Conservation (phyloP, 1,139 yeast species). For the Schwanniomyces etchellsii region DNA sequence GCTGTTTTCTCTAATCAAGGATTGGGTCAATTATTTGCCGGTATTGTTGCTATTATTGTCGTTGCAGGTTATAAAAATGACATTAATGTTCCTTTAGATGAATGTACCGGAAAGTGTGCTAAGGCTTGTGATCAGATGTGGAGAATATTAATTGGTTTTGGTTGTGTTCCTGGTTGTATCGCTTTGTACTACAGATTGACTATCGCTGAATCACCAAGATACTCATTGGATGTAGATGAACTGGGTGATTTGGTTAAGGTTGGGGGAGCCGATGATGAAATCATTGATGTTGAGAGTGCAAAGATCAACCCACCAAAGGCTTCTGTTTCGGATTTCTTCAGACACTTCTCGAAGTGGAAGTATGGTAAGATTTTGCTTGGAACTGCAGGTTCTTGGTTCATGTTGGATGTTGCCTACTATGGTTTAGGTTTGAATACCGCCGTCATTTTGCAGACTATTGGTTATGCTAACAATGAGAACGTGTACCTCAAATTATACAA, state of each 20-base stretch:
- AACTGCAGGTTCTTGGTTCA: slow-evolving; percentile 96
- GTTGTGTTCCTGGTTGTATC: slow-evolving; percentile 79
- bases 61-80: slow-evolving; percentile 67
- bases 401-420: slow-evolving; percentile 92
- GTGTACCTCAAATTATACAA: slow-evolving; percentile 64
- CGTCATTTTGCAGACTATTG: slow-evolving; percentile 76
- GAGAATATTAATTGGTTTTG: slow-evolving; percentile 84
- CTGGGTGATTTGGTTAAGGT: slow-evolving; percentile 55
- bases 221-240: slow-evolving; percentile 65
- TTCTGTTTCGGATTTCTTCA: slow-evolving; percentile 52
- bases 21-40: slow-evolving; percentile 85
- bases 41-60: slow-evolving; percentile 68
- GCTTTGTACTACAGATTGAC: slow-evolving; percentile 88
- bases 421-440: slow-evolving; percentile 82
- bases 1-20: slow-evolving; percentile 93
- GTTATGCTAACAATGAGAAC: slow-evolving; percentile 55
- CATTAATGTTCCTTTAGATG: slow-evolving; percentile 45
- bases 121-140: slow-evolving; percentile 89
- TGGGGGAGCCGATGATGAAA: slow-evolving; percentile 41
- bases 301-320: slow-evolving; percentile 53
- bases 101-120: slow-evolving; percentile 60
- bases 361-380: slow-evolving; percentile 82
- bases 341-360: slow-evolving; percentile 83
- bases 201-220: slow-evolving; percentile 91
- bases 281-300: slow-evolving; percentile 41